A percentile compares a stretch with the other conserved stretches of the same genome.
Conservation (phyloP, 768 basidiomycete species). For the Solioccasus polychromus region DNA sequence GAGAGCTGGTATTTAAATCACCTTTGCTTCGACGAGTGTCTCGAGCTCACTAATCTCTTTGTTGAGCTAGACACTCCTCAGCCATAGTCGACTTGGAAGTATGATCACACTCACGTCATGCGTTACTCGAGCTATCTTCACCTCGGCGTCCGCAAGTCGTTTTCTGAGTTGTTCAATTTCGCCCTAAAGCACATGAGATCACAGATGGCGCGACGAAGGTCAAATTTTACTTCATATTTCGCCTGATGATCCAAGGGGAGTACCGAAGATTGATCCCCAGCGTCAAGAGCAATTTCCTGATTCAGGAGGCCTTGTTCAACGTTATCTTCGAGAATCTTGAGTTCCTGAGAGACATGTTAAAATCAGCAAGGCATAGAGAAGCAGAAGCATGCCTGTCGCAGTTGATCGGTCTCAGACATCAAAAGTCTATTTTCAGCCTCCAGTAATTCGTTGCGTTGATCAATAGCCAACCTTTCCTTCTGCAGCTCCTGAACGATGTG, state of each 20-base stretch:
- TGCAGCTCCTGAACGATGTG: constrained; percentile 88
- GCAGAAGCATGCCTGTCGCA: constrained; percentile 56
- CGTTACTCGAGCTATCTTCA: constrained; percentile 66
- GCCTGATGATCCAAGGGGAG: constrained; percentile 36
- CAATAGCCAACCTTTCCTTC: constrained; percentile 64
- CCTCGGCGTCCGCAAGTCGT: constrained; percentile 65
- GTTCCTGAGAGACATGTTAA: constrained; percentile 47
- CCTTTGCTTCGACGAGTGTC: constrained; percentile 91
- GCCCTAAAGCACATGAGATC: constrained; percentile 34
- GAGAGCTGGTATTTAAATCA: constrained; percentile 25
- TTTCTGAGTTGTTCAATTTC: constrained; percentile 72
- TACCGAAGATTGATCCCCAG: constrained; percentile 15
- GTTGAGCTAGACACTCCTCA: constrained; percentile 55
- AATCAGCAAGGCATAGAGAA: not conserved
- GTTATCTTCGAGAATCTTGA: constrained; percentile 74
- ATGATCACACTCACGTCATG: constrained; percentile 55
- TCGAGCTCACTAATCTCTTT: constrained; percentile 93
- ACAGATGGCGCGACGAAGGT: not conserved
- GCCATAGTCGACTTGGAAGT: not conserved
- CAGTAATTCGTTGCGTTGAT: constrained; percentile 67
- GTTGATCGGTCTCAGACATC: constrained; percentile 51
- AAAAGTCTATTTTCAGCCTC: constrained; percentile 76
- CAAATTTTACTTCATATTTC: constrained; percentile 50
- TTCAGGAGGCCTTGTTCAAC: constrained; percentile 57
- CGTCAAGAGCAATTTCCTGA: constrained; percentile 44